Evolutionary conservation across 176 grass and related monocot genomes (phyloP).

Genomic region (Echinochloa phyllopogon): DNA sequence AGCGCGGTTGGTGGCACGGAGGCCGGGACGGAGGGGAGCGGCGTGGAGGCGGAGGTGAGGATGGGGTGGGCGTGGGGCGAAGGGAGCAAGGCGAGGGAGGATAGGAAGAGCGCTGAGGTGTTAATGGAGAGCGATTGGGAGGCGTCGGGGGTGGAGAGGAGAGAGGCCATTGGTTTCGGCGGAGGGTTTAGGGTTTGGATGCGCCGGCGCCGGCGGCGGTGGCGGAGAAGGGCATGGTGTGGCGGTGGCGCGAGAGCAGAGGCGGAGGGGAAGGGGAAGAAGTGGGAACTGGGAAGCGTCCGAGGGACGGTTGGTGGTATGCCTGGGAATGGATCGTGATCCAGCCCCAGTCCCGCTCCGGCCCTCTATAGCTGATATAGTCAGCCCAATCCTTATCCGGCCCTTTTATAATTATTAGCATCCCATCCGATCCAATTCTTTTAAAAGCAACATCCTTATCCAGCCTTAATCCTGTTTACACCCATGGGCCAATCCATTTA

Average conservation of each 20-base stretch:
- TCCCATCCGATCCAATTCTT: too few species aligned
- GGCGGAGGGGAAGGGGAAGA: not conserved
- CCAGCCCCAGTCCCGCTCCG: too few species aligned
- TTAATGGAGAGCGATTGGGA: conserved; percentile 48
- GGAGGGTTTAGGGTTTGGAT: conserved; percentile 39
- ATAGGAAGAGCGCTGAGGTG: conserved; percentile 49
- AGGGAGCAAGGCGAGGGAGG: conserved; percentile 42
- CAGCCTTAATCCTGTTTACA: too few species aligned
- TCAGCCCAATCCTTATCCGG: too few species aligned
- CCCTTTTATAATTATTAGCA: too few species aligned
- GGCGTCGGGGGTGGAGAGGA: conserved; percentile 44
- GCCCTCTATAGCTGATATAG: too few species aligned
- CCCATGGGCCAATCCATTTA: too few species aligned
- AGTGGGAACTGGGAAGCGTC: not conserved
- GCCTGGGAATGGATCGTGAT: too few species aligned
- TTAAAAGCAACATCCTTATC: too few species aligned
- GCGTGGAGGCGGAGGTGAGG: conserved; percentile 30
- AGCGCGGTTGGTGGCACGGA: conserved; percentile 52
- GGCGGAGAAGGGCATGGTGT: conserved; percentile 30
- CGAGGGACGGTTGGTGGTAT: too few species aligned
- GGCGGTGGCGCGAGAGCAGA: conserved; percentile 17
- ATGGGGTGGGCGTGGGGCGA: conserved; percentile 29
- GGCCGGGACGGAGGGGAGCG: conserved; percentile 57
- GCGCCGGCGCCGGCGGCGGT: not conserved
- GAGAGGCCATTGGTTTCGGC: conserved; percentile 47